A percentile compares a stretch with the other conserved stretches of the same genome.
Evolutionary conservation across 129 eudicot species (phyloP).

Genomic region (Flaveria bidentis): DNA sequence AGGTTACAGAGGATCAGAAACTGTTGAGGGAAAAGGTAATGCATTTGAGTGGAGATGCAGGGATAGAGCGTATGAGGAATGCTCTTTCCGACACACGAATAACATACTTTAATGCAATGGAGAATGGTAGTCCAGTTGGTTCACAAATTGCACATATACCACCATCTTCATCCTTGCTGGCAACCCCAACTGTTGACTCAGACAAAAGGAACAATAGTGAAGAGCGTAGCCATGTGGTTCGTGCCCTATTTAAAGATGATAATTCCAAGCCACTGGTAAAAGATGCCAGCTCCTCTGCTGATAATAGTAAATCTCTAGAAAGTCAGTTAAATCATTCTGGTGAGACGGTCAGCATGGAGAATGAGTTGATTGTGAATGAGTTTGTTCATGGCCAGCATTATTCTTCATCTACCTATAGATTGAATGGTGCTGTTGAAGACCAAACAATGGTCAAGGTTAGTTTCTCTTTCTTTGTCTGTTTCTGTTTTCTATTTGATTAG

Average conservation of each 20-base stretch:
- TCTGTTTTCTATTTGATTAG: neutral
- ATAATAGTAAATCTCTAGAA: constrained; percentile 23
- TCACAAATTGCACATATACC: constrained; percentile 54
- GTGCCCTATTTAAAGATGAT: constrained; percentile 70
- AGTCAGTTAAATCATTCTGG: constrained; percentile 26
- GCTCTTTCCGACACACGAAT: constrained; percentile 74
- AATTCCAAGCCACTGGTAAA: constrained; percentile 30
- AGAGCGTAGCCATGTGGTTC: constrained; percentile 55
- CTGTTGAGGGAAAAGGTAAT: constrained; percentile 84
- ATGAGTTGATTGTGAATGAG: constrained; percentile 84
- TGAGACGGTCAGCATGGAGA: constrained; percentile 53
- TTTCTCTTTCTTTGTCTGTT: neutral
- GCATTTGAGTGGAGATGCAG: constrained; percentile 91
- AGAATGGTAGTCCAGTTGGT: constrained; percentile 57
- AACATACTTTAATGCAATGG: constrained; percentile 67
- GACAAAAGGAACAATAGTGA: constrained; percentile 36
- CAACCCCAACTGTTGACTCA: constrained; percentile 36
- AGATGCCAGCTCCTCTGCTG: constrained; percentile 45
- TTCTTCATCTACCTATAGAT: constrained; percentile 37
- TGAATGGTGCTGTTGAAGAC: constrained; percentile 36
- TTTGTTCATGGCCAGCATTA: constrained; percentile 69
- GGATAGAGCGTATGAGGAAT: constrained; percentile 78
- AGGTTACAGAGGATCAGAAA: constrained; percentile 90
- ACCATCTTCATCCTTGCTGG: constrained; percentile 42
- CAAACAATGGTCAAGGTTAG: constrained; percentile 55